Evolutionary conservation across 23 red algal genomes (phyloP).

Genomic region (Gracilaria vermiculophylla): DNA sequence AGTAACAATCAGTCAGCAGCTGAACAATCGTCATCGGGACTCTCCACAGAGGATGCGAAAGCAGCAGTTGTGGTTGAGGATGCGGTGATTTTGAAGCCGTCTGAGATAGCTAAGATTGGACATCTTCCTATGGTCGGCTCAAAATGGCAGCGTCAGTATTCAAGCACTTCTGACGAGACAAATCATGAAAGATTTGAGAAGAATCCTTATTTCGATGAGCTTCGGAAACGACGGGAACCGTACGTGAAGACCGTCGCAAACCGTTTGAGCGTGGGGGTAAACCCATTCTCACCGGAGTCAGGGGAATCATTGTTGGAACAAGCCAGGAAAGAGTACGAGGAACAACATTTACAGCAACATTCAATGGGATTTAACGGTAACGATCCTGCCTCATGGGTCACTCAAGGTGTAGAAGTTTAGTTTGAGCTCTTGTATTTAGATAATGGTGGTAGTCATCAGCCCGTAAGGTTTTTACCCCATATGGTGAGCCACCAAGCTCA

Average conservation of each 20-base stretch:
- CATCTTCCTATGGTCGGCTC: background rate
- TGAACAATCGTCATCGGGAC: slow-evolving; percentile 1
- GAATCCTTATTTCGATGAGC: slow-evolving; percentile 54
- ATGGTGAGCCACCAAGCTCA: too few species aligned
- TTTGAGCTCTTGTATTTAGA: background rate
- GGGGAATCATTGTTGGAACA: slow-evolving; percentile 33
- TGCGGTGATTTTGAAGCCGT: slow-evolving; percentile 3
- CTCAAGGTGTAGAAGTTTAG: slow-evolving; percentile 15
- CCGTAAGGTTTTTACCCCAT: too few species aligned
- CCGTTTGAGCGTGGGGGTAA: slow-evolving; percentile 21
- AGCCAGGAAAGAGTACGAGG: slow-evolving; percentile 29
- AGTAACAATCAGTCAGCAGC: slow-evolving; percentile 8
- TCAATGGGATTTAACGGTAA: background rate
- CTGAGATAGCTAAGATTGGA: background rate
- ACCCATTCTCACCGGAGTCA: slow-evolving; percentile 21
- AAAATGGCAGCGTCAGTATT: slow-evolving; percentile 20
- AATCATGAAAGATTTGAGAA: background rate
- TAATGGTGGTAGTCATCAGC: too few species aligned
- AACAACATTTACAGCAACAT: background rate
- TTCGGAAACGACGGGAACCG: slow-evolving; percentile 47
- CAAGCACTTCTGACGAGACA: slow-evolving; percentile 17
- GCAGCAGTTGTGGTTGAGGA: background rate
- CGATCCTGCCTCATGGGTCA: slow-evolving; percentile 25
- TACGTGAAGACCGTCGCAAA: slow-evolving; percentile 62
- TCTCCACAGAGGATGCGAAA: slow-evolving; percentile 27